A percentile compares a stretch with the other conserved stretches of the same genome.
Evolutionary conservation across 2,329 filamentous ascomycete species (phyloP).

Genomic region (Cryphonectria nitschkei): DNA sequence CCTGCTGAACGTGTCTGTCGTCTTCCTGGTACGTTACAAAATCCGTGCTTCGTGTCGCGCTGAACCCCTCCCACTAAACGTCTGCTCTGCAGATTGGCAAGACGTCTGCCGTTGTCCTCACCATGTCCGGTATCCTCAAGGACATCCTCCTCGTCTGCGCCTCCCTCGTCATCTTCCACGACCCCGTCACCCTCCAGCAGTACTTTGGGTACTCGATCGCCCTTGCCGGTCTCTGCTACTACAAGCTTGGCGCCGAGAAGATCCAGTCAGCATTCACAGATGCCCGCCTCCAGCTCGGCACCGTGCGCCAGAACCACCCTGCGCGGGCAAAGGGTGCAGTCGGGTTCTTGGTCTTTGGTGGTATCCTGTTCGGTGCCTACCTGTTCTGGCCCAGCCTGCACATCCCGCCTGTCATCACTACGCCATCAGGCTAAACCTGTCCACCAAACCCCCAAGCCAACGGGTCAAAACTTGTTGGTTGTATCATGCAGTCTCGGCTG

Average conservation of each 20-base stretch:
- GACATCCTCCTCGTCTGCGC: slow-evolving; percentile 72
- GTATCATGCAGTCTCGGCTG: slow-evolving; percentile 14
- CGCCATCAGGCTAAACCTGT: slow-evolving; percentile 21
- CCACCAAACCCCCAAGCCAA: not conserved
- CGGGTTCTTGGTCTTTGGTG: slow-evolving; percentile 23
- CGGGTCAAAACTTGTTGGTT: not conserved
- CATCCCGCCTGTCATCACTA: slow-evolving; percentile 19
- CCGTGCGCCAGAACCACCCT: slow-evolving; percentile 29
- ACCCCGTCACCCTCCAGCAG: slow-evolving; percentile 66
- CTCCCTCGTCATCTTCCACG: slow-evolving; percentile 69
- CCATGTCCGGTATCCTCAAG: slow-evolving; percentile 73
- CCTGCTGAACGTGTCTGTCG: slow-evolving; percentile 76
- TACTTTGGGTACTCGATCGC: slow-evolving; percentile 73
- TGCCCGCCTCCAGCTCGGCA: slow-evolving; percentile 26
- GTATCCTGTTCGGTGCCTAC: slow-evolving; percentile 24
- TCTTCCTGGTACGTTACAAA: slow-evolving; percentile 68
- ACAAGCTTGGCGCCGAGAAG: slow-evolving; percentile 32
- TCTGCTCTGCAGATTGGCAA: slow-evolving; percentile 58
- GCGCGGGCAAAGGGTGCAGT: slow-evolving; percentile 28
- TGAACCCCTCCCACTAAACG: not conserved
- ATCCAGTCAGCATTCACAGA: slow-evolving; percentile 27
- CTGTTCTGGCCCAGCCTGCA: slow-evolving; percentile 29
- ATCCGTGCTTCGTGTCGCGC: not conserved
- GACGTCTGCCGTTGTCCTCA: slow-evolving; percentile 74
- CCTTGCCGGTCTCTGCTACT: slow-evolving; percentile 37